Evolutionary conservation across 345 rosid genomes (phyloP), one percentile per base, ranked within the genome.

Genomic region (Arabidopsis suecica): DNA sequence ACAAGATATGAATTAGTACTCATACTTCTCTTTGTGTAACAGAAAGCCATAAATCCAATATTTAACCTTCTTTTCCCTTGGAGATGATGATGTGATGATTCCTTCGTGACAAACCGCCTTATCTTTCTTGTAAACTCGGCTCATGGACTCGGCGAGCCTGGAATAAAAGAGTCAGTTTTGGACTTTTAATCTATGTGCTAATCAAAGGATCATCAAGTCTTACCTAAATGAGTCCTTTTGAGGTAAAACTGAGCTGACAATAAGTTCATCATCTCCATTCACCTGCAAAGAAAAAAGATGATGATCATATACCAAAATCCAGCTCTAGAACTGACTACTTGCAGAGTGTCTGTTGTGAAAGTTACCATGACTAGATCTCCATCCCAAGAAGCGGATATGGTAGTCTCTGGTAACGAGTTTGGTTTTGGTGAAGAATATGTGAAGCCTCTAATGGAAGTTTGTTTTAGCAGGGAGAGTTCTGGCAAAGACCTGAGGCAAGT

Each of bases 291-390:
- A 71, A 47, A 25, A 56, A 51, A 33, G 7, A 58, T 16, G 44
- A 49, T 10, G 10, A 77, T 38, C 38, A 65, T 65, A 23, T 65
- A 23, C 48, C 32, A 38, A 11, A 40, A 4, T 54, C 53, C 34
- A 64, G 16, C 56, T 64, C 9, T 3, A 57, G 23, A 30, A 25
- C 42, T 22, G 22, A 63, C 62, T 71, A 71, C 5, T 40, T 54
- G 37, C 54, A 45, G 47, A 33, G 79, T 84, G 36, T 38, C 23
- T 74, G 14, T 16, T 65, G 40, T 70, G 7, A 47, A 49, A 5
- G 68, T 48, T 83, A 86, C 97, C 93, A 91, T 83, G 50, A 94
- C 72, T 78, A 91, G 51, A 79, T 89, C 91, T 59, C 98, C 98
- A 44, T 86, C 88, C 72, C 68, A 58, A 18, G 98, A 86, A 74